A percentile compares a stretch with the other conserved stretches of the same genome.
These are phyloP conservation scores for Penicillium longicatenatum DNA, from an alignment of 495 filamentous ascomycete species.

Conservation along the genomic window DNA sequence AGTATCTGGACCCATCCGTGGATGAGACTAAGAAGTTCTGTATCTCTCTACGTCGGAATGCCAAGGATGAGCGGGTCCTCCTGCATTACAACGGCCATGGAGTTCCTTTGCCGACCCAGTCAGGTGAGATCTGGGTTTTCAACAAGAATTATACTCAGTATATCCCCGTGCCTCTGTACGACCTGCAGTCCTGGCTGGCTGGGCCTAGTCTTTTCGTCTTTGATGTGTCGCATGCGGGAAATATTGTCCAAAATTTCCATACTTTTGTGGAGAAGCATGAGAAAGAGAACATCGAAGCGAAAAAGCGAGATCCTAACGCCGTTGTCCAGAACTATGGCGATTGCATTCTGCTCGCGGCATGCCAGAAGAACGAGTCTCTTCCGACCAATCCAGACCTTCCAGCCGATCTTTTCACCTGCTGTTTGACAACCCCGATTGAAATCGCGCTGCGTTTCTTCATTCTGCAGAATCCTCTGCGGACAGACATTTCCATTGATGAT, in stretches of 20 bases:
- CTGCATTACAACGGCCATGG: conserved; percentile 99
- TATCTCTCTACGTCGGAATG: conserved; percentile 81
- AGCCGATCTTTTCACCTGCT: conserved; percentile 94
- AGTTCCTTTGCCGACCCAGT: conserved; percentile 93
- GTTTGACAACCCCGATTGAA: conserved; percentile 93
- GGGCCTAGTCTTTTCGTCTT: conserved; percentile 96
- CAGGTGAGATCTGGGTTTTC: conserved; percentile 99
- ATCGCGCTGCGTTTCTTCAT: conserved; percentile 96
- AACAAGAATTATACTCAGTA: conserved; percentile 99
- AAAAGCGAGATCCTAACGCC: conserved; percentile 71
- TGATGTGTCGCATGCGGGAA: conserved; percentile 94
- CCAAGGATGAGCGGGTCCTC: conserved; percentile 91
- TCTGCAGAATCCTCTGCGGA: conserved; percentile 84
- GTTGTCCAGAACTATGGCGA: conserved; percentile 68
- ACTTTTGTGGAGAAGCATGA: conserved; percentile 93
- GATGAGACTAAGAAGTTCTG: conserved; percentile 97
- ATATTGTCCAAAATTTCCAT: conserved; percentile 93
- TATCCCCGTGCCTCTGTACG: conserved; percentile 94
- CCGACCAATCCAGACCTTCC: conserved; percentile 96
- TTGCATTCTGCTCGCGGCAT: conserved; percentile 92
- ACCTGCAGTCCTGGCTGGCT: conserved; percentile 93
- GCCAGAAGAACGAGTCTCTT: conserved; percentile 82
- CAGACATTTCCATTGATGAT: conserved; percentile 71
- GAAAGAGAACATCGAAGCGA: conserved; percentile 73
- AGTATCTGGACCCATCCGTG: conserved; percentile 92